A percentile compares a stretch with the other conserved stretches of the same genome.
Conservation (phyloP, 441 rosid genomes). For the Arabidopsis lyrata region DNA sequence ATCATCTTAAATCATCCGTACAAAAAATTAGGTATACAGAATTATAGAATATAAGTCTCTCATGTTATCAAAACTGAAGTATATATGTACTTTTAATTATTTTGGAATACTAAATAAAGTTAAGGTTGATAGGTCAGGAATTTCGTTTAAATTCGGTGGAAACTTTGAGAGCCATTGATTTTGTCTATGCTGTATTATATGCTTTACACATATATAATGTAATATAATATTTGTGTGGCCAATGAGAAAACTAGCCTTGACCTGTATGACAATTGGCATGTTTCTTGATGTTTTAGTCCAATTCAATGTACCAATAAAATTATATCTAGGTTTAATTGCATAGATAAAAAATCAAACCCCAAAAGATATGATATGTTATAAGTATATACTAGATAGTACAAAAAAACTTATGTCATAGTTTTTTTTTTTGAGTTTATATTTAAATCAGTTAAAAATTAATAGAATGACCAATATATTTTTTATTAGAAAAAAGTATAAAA, state of each 20-base stretch:
- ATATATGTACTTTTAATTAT: neutral
- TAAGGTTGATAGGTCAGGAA: neutral
- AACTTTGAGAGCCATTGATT: constrained; percentile 29
- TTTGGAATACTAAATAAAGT: constrained; percentile 12
- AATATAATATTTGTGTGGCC: constrained; percentile 35
- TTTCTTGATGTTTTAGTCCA: constrained; percentile 28
- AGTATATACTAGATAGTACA: too few relatives aligned
- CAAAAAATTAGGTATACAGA: constrained; percentile 28
- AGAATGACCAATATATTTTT: neutral
- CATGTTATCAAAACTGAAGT: neutral
- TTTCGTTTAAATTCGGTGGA: constrained; percentile 36
- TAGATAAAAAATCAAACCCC: neutral
- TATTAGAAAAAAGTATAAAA: too few relatives aligned
- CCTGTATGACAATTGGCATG: constrained; percentile 47
- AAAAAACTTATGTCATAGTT: too few relatives aligned
- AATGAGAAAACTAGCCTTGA: constrained; percentile 40
- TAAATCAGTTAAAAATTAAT: too few relatives aligned
- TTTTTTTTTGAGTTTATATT: neutral
- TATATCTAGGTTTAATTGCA: neutral
- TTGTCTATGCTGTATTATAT: constrained; percentile 41
- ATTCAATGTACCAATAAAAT: constrained; percentile 26
- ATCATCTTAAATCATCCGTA: constrained; percentile 21
- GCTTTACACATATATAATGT: constrained; percentile 43
- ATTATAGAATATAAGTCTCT: neutral
- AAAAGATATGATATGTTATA: neutral